These are phyloP conservation scores for Saccharomyces jurei DNA, from an alignment of 805 yeast genomes.

Conservation along the genomic window DNA sequence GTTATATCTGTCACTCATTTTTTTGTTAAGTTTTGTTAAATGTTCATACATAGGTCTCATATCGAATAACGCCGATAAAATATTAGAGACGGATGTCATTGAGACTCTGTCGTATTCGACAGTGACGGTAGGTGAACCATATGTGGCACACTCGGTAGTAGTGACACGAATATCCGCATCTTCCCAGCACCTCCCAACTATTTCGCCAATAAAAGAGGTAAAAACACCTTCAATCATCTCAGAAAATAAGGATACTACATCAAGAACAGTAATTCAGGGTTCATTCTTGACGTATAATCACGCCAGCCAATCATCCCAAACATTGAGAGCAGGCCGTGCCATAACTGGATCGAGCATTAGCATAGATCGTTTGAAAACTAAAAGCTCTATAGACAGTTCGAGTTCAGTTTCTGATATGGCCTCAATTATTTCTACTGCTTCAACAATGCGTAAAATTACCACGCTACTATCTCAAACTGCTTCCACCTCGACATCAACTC, in stretches of 20 bases:
- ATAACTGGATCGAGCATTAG: neutral
- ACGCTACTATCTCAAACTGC: constrained; percentile 10
- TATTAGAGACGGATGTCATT: constrained; percentile 5
- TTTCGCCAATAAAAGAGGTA: neutral
- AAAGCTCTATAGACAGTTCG: neutral
- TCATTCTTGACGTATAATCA: neutral
- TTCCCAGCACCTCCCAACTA: neutral
- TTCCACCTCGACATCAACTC: constrained; percentile 13
- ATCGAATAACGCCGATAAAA: neutral
- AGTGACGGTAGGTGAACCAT: constrained; percentile 6
- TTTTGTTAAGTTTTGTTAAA: neutral
- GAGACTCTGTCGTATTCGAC: neutral
- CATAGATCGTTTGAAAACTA: neutral
- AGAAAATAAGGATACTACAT: neutral
- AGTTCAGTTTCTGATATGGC: neutral
- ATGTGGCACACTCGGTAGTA: neutral
- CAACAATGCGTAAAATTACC: constrained; percentile 4
- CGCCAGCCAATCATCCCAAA: neutral
- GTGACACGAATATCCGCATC: constrained; percentile 3
- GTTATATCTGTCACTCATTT: neutral
- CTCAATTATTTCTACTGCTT: neutral
- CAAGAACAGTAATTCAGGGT: neutral
- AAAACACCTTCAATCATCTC: neutral
- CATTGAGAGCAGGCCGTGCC: neutral
- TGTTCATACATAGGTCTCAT: constrained; percentile 1